phyloP scores from a whole-genome alignment of 352 stramenopile species.

The Albugo candida region DNA sequence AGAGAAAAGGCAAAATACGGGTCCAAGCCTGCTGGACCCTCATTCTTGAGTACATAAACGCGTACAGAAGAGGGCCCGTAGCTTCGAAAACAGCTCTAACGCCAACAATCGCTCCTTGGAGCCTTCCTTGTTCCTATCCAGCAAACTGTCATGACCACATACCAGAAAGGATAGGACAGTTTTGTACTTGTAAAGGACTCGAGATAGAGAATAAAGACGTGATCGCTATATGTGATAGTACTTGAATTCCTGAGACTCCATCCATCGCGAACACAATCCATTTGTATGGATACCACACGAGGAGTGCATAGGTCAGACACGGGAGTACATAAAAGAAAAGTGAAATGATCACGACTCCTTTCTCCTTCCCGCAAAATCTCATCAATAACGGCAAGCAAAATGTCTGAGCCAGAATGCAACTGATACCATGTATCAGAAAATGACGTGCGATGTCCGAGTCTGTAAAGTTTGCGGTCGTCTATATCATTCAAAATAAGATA shows the following conservation, averaged over 20 bases:
- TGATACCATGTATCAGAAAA: slow-evolving; percentile 33
- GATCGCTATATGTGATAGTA: slow-evolving; percentile 39
- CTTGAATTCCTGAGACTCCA: slow-evolving; percentile 22
- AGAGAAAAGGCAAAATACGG: slow-evolving; percentile 30
- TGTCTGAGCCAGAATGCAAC: slow-evolving; percentile 32
- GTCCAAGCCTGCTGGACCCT: slow-evolving; percentile 19
- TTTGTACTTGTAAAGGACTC: too few species aligned
- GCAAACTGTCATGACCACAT: too few species aligned
- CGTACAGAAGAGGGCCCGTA: slow-evolving; percentile 27
- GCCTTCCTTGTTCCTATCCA: slow-evolving; percentile 37
- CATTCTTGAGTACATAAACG: slow-evolving; percentile 34
- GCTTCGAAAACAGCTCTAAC: slow-evolving; percentile 44
- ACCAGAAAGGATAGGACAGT: too few species aligned
- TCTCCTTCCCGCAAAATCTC: slow-evolving; percentile 23
- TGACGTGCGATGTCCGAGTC: slow-evolving; percentile 37
- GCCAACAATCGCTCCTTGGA: slow-evolving; percentile 55
- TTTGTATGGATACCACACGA: slow-evolving; percentile 30
- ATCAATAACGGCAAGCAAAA: slow-evolving; percentile 46
- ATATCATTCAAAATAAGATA: not conserved
- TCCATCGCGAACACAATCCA: slow-evolving; percentile 32
- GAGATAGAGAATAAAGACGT: too few species aligned
- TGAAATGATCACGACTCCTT: slow-evolving; percentile 42
- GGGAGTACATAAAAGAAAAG: slow-evolving; percentile 11
- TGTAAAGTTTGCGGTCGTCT: slow-evolving; percentile 46
- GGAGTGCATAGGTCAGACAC: slow-evolving; percentile 17